Conservation (phyloP, 2,329 filamentous ascomycete genomes). For the Penicillium occitanis region DNA sequence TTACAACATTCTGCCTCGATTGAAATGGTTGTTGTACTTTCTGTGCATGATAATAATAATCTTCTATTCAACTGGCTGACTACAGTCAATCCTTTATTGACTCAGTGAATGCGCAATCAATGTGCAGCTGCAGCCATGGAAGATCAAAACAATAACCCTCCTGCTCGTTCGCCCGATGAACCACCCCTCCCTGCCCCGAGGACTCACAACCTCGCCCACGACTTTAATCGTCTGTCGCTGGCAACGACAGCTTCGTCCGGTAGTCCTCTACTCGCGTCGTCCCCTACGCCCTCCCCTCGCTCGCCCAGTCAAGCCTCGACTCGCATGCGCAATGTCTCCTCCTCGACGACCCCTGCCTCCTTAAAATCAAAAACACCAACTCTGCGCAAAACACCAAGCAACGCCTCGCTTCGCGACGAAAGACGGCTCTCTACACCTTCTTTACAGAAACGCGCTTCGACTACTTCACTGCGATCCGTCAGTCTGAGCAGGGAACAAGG, state of each 20-base stretch:
- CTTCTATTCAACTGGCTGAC: neutral
- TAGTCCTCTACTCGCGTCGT: constrained; percentile 31
- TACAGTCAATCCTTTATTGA: neutral
- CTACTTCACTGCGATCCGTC: constrained; percentile 39
- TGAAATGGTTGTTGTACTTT: neutral
- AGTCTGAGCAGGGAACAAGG: constrained; percentile 26
- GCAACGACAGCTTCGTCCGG: constrained; percentile 24
- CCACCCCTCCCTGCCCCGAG: constrained; percentile 24
- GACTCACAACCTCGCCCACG: constrained; percentile 24
- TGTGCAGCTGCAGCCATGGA: constrained; percentile 20
- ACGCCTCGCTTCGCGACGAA: constrained; percentile 39
- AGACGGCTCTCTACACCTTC: constrained; percentile 35
- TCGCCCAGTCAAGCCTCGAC: constrained; percentile 18
- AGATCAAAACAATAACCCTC: constrained; percentile 8
- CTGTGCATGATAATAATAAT: neutral
- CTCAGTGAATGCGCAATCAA: neutral
- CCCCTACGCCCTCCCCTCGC: constrained; percentile 25
- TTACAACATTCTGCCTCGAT: neutral
- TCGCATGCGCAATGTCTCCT: constrained; percentile 21
- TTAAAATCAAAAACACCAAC: constrained; percentile 16
- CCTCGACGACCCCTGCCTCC: constrained; percentile 22
- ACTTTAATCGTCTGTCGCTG: constrained; percentile 33
- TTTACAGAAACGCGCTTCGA: constrained; percentile 42
- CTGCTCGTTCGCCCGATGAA: constrained; percentile 15
- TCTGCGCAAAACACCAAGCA: constrained; percentile 33